Evolutionary conservation across 1,284 basidiomycete genomes (phyloP).

Genomic region (Wallemia ichthyophaga): DNA sequence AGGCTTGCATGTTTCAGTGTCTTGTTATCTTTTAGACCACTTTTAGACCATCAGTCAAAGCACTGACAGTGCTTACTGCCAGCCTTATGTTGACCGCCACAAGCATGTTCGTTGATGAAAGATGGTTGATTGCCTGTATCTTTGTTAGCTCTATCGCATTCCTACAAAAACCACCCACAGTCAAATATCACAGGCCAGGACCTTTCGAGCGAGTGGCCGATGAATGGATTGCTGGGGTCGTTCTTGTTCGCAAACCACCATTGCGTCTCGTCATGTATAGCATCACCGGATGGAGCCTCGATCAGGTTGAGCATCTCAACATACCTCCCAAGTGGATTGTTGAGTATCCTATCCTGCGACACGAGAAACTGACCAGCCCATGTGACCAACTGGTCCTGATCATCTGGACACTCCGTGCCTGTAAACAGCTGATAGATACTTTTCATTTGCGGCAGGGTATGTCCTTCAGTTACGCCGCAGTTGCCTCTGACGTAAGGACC

Average conservation of each 20-base stretch:
- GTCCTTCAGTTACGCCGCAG: constrained; percentile 9
- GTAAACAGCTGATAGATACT: constrained; percentile 11
- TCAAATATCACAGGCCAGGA: constrained; percentile 13
- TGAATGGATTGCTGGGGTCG: constrained; percentile 1
- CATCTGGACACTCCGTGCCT: constrained; percentile 9
- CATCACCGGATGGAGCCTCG: constrained; percentile 11
- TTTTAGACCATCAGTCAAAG: background rate
- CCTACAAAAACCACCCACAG: constrained; percentile 5
- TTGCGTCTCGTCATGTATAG: constrained; percentile 14
- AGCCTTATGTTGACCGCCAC: background rate
- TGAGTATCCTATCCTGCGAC: constrained; percentile 10
- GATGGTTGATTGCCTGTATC: background rate
- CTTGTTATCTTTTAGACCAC: background rate
- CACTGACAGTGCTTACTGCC: background rate
- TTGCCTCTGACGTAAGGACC: constrained; percentile 13
- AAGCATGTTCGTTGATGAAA: background rate
- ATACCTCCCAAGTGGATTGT: constrained; percentile 8
- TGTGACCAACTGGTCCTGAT: constrained; percentile 5
- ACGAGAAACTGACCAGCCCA: constrained; percentile 16
- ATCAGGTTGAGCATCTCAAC: constrained; percentile 9
- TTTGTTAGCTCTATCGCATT: background rate
- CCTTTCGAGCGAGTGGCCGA: constrained; percentile 13
- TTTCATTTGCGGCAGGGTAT: constrained; percentile 9
- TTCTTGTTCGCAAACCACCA: constrained; percentile 8
- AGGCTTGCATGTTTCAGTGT: background rate